These are phyloP conservation scores for Pseudogymnoascus pannorum DNA, from an alignment of 2,329 filamentous ascomycete species.

Conservation along the genomic window DNA sequence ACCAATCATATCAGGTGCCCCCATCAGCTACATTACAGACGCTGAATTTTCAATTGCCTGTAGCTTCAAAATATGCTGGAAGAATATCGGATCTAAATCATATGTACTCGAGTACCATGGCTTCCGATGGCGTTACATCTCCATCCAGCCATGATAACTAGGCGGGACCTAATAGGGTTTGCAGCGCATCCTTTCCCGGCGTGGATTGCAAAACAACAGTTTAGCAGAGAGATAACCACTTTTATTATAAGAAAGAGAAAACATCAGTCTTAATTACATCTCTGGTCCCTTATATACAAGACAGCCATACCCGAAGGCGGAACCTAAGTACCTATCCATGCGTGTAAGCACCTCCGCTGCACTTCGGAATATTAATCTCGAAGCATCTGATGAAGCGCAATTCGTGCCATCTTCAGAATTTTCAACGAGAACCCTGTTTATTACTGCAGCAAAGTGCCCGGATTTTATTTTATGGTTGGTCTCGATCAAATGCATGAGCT, in stretches of 20 bases:
- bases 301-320: constrained; percentile 19
- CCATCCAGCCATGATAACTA: background rate
- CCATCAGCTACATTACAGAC: background rate
- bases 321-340: constrained; percentile 20
- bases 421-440: constrained; percentile 10
- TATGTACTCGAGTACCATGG: background rate
- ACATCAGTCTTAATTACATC: constrained; percentile 3
- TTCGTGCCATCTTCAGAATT: background rate
- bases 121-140: background rate
- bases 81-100: background rate
- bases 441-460: constrained; percentile 14
- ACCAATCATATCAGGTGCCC: no score
- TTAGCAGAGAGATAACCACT: background rate
- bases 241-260: background rate
- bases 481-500: constrained; percentile 6
- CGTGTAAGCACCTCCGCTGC: constrained; percentile 20
- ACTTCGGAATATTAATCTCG: constrained; percentile 19
- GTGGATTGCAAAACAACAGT: background rate
- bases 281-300: constrained; percentile 19
- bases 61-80: background rate
- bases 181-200: background rate
- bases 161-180: background rate
- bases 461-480: constrained; percentile 2
- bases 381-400: background rate
- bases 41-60: background rate